Percentiles rank a stretch among this genome's conserved stretches.
phyloP scores from a whole-genome alignment of 768 basidiomycete species.

The Auricularia sp. region DNA sequence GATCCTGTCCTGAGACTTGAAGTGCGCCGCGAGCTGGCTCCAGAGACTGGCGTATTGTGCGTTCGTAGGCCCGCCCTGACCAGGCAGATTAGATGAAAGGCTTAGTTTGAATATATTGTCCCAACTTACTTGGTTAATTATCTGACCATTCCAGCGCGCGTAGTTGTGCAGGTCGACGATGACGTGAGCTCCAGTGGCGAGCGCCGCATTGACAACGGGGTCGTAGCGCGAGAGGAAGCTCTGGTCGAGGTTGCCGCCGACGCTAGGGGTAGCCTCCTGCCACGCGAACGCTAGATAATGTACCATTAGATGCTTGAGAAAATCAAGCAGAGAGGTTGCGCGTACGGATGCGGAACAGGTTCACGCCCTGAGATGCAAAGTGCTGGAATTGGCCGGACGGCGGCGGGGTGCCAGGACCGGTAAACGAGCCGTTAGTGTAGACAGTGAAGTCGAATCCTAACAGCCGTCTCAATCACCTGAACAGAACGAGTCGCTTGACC shows the following conservation, averaged over 20 bases:
- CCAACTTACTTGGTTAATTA: conserved; percentile 13
- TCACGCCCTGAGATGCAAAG: conserved; percentile 38
- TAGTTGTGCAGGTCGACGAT: conserved; percentile 54
- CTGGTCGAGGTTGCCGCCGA: conserved; percentile 38
- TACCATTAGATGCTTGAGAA: background rate
- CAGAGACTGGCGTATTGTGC: conserved; percentile 31
- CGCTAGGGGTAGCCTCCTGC: conserved; percentile 40
- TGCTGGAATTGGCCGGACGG: conserved; percentile 37
- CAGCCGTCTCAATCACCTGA: background rate
- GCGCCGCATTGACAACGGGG: conserved; percentile 35
- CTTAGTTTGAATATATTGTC: conserved; percentile 21
- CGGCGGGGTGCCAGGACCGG: conserved; percentile 25
- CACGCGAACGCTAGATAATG: conserved; percentile 29
- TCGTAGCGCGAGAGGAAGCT: conserved; percentile 38
- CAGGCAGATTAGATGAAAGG: conserved; percentile 11
- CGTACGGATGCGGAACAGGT: conserved; percentile 36
- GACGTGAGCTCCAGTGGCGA: conserved; percentile 34
- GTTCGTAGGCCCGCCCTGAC: conserved; percentile 33
- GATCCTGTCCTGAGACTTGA: conserved; percentile 24
- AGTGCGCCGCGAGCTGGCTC: conserved; percentile 30
- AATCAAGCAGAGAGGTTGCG: conserved; percentile 5
- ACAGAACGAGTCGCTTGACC: background rate
- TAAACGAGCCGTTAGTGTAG: conserved; percentile 37
- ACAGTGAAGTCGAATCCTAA: conserved; percentile 14
- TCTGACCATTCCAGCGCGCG: conserved; percentile 42